These are phyloP conservation scores for Bretschneidera sinensis DNA, from an alignment of 345 rosid species.

Conservation along the genomic window DNA sequence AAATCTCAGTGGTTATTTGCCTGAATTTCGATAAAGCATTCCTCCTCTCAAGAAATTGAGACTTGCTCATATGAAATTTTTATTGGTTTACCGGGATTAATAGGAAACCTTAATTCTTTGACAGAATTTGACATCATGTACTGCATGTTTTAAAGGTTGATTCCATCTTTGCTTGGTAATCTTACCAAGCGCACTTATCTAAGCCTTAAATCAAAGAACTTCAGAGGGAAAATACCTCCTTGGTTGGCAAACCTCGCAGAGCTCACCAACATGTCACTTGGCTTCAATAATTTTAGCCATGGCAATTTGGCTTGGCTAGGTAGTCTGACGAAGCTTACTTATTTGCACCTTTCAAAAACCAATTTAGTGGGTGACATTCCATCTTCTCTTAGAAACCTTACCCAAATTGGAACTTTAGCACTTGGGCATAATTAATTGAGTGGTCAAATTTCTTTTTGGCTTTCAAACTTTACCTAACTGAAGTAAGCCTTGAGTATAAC, in stretches of 20 bases:
- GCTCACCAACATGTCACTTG: no score
- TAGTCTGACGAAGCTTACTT: constrained; percentile 14
- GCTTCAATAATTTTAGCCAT: no score
- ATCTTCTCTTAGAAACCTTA: no score
- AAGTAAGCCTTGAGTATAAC: background rate
- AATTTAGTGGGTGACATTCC: constrained; percentile 14
- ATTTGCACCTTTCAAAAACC: background rate
- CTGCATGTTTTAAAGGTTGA: constrained; percentile 13
- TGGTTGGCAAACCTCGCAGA: constrained; percentile 2
- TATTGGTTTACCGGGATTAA: constrained; percentile 8
- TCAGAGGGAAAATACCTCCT: no score
- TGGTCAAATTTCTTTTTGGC: no score
- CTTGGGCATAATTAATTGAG: background rate
- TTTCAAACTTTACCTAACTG: constrained; percentile 4
- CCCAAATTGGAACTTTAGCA: background rate
- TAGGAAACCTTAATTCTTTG: constrained; percentile 10
- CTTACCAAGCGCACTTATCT: no score
- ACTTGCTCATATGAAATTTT: constrained; percentile 4
- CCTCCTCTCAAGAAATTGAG: no score
- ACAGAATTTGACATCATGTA: background rate
- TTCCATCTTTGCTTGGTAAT: constrained; percentile 25
- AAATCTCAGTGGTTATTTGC: constrained; percentile 12
- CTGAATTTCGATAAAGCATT: constrained; percentile 5
- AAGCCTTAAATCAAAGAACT: no score
- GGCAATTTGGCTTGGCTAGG: no score